Percentiles rank a stretch among this genome's conserved stretches.
These are phyloP conservation scores for Fusarium aywerte DNA, from an alignment of 2,329 filamentous ascomycete genomes.

Conservation along the genomic window DNA sequence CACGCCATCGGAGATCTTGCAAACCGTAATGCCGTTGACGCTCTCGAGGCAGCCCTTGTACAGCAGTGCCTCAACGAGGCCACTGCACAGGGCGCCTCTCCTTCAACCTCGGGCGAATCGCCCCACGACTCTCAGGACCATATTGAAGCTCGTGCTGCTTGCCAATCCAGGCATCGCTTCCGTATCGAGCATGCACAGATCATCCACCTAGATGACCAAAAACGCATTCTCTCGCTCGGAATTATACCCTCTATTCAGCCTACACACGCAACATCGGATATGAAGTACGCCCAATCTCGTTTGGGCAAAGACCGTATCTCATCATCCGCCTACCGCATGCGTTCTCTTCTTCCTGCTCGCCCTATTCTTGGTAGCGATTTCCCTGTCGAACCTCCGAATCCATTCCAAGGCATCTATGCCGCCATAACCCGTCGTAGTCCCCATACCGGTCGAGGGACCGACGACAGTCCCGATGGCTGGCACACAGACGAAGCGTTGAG, in stretches of 20 bases:
- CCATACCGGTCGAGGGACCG: conserved; percentile 61
- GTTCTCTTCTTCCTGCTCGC: conserved; percentile 63
- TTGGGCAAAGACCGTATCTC: conserved; percentile 66
- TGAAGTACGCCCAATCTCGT: conserved; percentile 71
- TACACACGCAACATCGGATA: conserved; percentile 77
- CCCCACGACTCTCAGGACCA: conserved; percentile 15
- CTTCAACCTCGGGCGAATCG: conserved; percentile 2
- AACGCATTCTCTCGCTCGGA: conserved; percentile 65
- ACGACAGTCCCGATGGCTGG: conserved; percentile 65
- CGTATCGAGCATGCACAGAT: conserved; percentile 79
- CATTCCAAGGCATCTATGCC: conserved; percentile 76
- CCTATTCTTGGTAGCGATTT: conserved; percentile 76
- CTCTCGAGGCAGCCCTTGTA: conserved; percentile 67
- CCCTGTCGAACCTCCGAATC: conserved; percentile 75
- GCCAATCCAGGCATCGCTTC: conserved; percentile 67
- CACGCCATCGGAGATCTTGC: conserved; percentile 78
- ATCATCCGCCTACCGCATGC: conserved; percentile 73
- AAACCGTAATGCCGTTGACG: conserved; percentile 72
- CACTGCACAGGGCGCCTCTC: conserved; percentile 30
- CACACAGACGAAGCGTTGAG: conserved; percentile 68
- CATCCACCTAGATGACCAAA: conserved; percentile 72
- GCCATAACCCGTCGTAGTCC: conserved; percentile 71
- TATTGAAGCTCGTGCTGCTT: conserved; percentile 53
- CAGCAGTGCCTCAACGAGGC: conserved; percentile 59
- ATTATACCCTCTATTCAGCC: conserved; percentile 77